Evolutionary conservation across 2,329 filamentous ascomycete genomes (phyloP), one percentile per base, ranked within the genome.

Genomic region (Acephala macrosclerotiorum): DNA sequence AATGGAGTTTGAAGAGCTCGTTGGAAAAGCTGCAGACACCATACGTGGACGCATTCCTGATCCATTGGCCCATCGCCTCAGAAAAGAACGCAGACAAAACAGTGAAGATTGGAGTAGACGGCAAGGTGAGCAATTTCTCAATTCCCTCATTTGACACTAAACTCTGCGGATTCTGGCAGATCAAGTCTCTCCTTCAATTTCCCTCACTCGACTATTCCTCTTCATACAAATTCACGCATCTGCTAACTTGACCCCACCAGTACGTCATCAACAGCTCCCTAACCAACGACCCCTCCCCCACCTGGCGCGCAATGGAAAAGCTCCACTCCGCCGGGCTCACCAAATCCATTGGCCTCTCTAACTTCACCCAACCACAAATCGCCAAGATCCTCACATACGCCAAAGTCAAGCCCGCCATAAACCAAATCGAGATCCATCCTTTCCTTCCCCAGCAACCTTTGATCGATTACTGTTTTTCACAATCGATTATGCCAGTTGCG

Each of bases 61-160:
- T 96, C 82, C 93, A 97, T 80, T 96, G 92, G 92, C 91, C 92
- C 3, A 82, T 82, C 92, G 64, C 89, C 87, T 63, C 89, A 91
- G 87, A 95, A 93, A 93, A 89, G 78, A 87, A 88, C 60, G 80
- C 87, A n/a, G 89, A 95, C 76, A 77, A 93, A 76, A 90, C 85
- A 73, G 71, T 78, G 49, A 80, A 81, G 64, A 78, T 86, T 71
- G 84, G 83, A 40, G 71, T 81, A 35, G 82, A 86, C 75, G 83
- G 83, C 67, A 85, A 85, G 78, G 81, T 83, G 75, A 47, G 51
- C 20, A 45, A 20, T 38, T 38, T 56, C 29, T 18, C 47, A 33
- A 33, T 33, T 33, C 29, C 29, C 29, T n/a, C n/a, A n/a, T n/a
- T n/a, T n/a, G 29, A 33, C 29, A 5, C 29, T 9, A 33, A 33